Conservation (phyloP, 306 rosid genomes). For the Alnus rubra region DNA sequence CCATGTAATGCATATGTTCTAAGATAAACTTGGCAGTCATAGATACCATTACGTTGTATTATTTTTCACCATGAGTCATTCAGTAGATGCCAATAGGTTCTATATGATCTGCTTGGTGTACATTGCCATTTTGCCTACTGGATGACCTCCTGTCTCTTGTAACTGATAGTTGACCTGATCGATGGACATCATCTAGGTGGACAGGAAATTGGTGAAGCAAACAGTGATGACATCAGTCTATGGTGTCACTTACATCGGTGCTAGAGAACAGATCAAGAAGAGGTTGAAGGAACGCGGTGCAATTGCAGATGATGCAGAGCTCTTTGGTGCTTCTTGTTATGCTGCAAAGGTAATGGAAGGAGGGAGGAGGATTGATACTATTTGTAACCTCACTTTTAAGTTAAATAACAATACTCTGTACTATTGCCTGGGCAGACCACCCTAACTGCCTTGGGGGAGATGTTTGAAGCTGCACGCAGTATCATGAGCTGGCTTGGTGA, state of each 20-base stretch:
- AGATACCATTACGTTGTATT: constrained; percentile 6
- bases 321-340: constrained; percentile 80
- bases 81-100: constrained; percentile 18
- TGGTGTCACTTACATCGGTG: constrained; percentile 95
- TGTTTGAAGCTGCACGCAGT: constrained; percentile 91
- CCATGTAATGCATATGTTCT: constrained; percentile 10
- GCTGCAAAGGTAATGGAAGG: constrained; percentile 74
- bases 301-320: constrained; percentile 59
- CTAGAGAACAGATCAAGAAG: constrained; percentile 90
- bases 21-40: constrained; percentile 19
- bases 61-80: constrained; percentile 15
- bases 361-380: constrained; percentile 1
- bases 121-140: constrained; percentile 4
- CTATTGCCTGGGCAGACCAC: constrained; percentile 59
- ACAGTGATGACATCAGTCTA: constrained; percentile 99
- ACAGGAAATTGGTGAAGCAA: constrained; percentile 97
- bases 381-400: not conserved
- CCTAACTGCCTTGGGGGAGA: constrained; percentile 84
- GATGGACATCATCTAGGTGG: constrained; percentile 58
- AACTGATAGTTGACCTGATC: constrained; percentile 37
- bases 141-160: constrained; percentile 14
- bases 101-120: constrained; percentile 2
- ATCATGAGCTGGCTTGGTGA: constrained; percentile 97
- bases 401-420: not conserved
- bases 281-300: constrained; percentile 77